Base-by-base conservation (phyloP, 1,284 basidiomycete species). In the Ustilago bromivora region DNA sequence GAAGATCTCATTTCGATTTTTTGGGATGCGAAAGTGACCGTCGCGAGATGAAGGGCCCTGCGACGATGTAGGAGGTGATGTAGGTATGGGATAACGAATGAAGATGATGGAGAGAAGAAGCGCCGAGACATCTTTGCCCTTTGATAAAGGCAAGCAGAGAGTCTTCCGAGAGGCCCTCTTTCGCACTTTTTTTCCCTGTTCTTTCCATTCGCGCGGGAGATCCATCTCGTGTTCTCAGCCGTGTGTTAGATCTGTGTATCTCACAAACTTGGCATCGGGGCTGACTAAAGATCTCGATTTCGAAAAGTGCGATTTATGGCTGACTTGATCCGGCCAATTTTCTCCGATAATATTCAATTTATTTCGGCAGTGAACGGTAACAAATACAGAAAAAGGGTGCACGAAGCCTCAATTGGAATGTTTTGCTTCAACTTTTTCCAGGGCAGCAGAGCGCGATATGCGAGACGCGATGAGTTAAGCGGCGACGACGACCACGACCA, bases 1-100 rank as follows among this genome's bases (percentile, higher is more conserved):
- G 75, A 61, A 51, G 66, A 68, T 70, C 70, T 77, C 75, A 77
- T 77, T 60, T 72, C 75, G 75, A 51, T 55, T 40, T 31, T 6
- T 19, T 12, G 19, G 32, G 32, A 34, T 43, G 31, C 32, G 34
- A 41, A 46, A n/a, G 17, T n/a, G 13, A 49, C 40, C 55, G 54
- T 38, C 59, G 43, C 59, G 34, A 43, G 47, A 47, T 13, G 15
- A n/a, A 15, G 23, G 17, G 40, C n/a, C 47, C 41, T 31, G 35
- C 19, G 32, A 54, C 28, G 19, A 19, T 12, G 60, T 41, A 32
- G 55, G 19, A 36, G 63, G 17, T 58, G 63, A 58, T 32, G 46
- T 28, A 62, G 53, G 31, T 54, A 34, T 43, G 52, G 1, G 52
- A 38, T 5, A n/a, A 17, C 4, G 43, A 32, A 40, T 34, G 28